Conservation (phyloP, 108 stramenopile genomes). For the Stephanodiscus minutulus region DNA sequence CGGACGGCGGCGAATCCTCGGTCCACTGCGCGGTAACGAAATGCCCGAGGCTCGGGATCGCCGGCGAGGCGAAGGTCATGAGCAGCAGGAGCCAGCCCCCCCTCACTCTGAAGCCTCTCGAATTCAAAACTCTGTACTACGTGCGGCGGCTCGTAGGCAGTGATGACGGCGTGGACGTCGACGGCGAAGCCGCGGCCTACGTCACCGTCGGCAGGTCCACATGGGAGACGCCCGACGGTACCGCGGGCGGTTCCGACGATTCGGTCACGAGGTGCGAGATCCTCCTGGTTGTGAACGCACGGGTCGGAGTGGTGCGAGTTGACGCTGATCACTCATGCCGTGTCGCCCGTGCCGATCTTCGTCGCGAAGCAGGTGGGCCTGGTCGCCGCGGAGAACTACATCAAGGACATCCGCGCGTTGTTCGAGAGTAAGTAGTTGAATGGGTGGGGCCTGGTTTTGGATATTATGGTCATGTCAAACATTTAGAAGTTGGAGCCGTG, state of each 20-base stretch:
- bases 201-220: constrained; percentile 63
- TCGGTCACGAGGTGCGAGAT: constrained; percentile 60
- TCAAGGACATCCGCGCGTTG: constrained; percentile 59
- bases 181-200: constrained; percentile 36
- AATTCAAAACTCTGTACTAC: constrained; percentile 55
- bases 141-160: constrained; percentile 39
- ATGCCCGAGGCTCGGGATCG: constrained; percentile 30
- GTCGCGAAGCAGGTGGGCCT: constrained; percentile 56
- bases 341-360: constrained; percentile 61
- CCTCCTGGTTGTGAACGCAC: constrained; percentile 49
- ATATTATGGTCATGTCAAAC: neutral
- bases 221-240: constrained; percentile 49
- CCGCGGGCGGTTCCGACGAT: constrained; percentile 20
- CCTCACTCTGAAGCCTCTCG: constrained; percentile 54
- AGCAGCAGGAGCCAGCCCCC: constrained; percentile 52
- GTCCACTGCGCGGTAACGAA: constrained; percentile 18
- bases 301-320: constrained; percentile 49
- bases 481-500: neutral
- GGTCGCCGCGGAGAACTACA: constrained; percentile 54
- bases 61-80: constrained; percentile 62
- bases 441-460: neutral
- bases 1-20: constrained; percentile 33
- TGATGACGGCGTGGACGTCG: constrained; percentile 30
- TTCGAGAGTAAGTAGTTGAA: constrained; percentile 43
- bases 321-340: constrained; percentile 62